phyloP scores from a whole-genome alignment of 2,329 filamentous ascomycete species.

The Diaporthe batatas region DNA sequence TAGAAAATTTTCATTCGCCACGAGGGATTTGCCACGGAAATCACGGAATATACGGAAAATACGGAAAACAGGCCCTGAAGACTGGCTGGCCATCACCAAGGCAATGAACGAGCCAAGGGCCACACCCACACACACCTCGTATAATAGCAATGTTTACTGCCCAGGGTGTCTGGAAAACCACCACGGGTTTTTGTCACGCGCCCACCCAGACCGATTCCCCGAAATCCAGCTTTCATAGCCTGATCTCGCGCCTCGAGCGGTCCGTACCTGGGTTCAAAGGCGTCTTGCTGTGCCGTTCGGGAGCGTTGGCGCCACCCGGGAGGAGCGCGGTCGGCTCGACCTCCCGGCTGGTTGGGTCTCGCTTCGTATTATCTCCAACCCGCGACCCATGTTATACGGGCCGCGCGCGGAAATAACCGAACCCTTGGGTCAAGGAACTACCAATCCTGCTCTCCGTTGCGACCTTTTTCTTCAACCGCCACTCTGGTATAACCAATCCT shows the following conservation, averaged over 20 bases:
- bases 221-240: constrained; percentile 9
- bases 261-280: not conserved
- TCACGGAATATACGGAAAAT: too few species aligned
- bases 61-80: too few species aligned
- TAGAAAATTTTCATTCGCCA: not conserved
- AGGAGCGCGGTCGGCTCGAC: constrained; percentile 3
- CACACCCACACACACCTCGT: not conserved
- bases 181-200: not conserved
- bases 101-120: not conserved
- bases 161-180: not conserved
- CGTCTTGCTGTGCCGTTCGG: not conserved
- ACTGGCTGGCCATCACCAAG: not conserved
- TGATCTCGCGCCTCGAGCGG: not conserved
- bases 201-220: not conserved
- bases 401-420: not conserved
- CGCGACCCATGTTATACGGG: not conserved
- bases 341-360: constrained; percentile 1
- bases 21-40: not conserved
- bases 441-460: not conserved
- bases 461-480: not conserved
- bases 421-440: not conserved
- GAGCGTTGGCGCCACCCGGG: not conserved
- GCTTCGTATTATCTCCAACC: not conserved
- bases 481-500: not conserved
- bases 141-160: too few species aligned